Evolutionary conservation across 1,284 basidiomycete species (phyloP).

Genomic region (Irpex sp.): DNA sequence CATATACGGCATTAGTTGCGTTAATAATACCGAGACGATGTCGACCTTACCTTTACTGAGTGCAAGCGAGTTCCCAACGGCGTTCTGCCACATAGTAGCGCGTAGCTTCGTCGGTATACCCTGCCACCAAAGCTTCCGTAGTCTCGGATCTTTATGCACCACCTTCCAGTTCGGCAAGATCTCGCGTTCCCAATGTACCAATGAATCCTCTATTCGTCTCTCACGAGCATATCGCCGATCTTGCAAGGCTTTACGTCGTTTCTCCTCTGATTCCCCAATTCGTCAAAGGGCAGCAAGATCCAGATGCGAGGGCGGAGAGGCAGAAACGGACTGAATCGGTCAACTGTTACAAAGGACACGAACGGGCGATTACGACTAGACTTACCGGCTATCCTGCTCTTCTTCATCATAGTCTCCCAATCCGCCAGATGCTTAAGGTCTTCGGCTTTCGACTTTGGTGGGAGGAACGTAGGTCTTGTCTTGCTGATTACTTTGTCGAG

Average conservation of each 20-base stretch:
- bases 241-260: conserved; percentile 54
- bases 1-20: not conserved
- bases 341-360: conserved; percentile 20
- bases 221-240: conserved; percentile 66
- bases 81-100: conserved; percentile 82
- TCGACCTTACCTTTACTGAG: conserved; percentile 70
- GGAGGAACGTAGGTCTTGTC: conserved; percentile 76
- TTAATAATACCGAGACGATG: not conserved
- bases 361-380: conserved; percentile 12
- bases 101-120: conserved; percentile 87
- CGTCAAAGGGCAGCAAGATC: not conserved
- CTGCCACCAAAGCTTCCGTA: conserved; percentile 86
- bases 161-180: conserved; percentile 82
- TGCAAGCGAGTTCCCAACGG: conserved; percentile 87
- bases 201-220: conserved; percentile 60
- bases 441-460: conserved; percentile 78
- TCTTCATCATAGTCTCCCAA: conserved; percentile 92
- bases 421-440: conserved; percentile 82
- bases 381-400: conserved; percentile 66
- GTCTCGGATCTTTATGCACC: conserved; percentile 55
- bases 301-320: not conserved
- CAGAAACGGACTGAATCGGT: conserved; percentile 22
- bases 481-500: conserved; percentile 74
- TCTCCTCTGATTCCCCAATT: conserved; percentile 51
- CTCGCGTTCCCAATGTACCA: conserved; percentile 71